Conservation (phyloP, 192 early-diverging fungal species). For the Coemansia umbellata region DNA sequence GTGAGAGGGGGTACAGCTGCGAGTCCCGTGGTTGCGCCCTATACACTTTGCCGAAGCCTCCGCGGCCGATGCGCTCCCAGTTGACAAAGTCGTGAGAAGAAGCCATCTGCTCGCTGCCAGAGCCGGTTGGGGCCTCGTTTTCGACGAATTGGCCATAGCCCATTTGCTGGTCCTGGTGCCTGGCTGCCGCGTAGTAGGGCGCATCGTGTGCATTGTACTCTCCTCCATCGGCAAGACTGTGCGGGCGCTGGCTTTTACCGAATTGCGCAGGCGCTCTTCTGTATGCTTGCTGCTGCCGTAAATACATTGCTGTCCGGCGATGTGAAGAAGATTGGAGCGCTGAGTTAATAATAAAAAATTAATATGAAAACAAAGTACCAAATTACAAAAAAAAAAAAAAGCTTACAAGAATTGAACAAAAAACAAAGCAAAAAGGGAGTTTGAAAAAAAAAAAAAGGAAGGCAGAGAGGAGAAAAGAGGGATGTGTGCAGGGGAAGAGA, state of each 20-base stretch:
- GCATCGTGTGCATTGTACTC: not conserved
- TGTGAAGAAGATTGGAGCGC: no score
- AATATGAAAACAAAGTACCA: no score
- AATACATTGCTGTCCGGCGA: constrained; percentile 19
- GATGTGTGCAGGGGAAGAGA: no score
- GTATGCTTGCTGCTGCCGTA: constrained; percentile 30
- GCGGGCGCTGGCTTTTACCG: not conserved
- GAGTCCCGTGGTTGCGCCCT: constrained; percentile 14
- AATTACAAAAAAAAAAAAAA: not conserved
- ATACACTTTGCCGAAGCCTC: constrained; percentile 48
- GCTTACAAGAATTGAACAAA: not conserved
- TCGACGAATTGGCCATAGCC: not conserved
- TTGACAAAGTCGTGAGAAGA: constrained; percentile 25
- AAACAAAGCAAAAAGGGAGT: not conserved
- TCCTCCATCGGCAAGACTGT: not conserved
- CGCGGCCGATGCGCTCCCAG: constrained; percentile 43
- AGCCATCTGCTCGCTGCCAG: not conserved
- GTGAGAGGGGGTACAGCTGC: not conserved
- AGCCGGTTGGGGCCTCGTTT: not conserved
- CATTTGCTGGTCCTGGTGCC: not conserved
- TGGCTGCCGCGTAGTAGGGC: not conserved
- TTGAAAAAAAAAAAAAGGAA: not conserved
- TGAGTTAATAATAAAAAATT: not conserved
- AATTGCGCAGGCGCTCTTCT: constrained; percentile 20
- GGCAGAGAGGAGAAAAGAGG: not conserved